These are phyloP conservation scores for Cadophora malorum DNA, from an alignment of 2,329 filamentous ascomycete genomes.

Conservation along the genomic window DNA sequence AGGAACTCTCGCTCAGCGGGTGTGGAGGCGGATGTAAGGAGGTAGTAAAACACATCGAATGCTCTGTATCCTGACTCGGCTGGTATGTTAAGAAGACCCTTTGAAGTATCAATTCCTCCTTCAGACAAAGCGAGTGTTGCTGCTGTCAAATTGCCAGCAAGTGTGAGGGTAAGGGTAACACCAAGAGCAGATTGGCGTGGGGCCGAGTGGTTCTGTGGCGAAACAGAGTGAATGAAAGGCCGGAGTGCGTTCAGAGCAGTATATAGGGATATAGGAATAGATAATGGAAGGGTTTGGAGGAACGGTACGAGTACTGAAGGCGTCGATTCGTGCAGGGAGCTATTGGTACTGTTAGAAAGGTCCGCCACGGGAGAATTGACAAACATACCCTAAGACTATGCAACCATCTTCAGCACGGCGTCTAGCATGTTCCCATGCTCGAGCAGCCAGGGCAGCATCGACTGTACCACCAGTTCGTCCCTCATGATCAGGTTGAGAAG, in stretches of 20 bases:
- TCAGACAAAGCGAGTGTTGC: conserved; percentile 81
- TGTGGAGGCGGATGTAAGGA: conserved; percentile 89
- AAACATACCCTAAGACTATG: conserved; percentile 80
- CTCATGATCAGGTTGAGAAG: conserved; percentile 71
- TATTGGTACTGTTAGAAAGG: conserved; percentile 47
- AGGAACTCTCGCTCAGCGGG: conserved; percentile 89
- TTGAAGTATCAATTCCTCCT: conserved; percentile 83
- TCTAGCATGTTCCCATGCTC: conserved; percentile 96
- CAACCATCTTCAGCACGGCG: conserved; percentile 95
- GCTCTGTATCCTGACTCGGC: conserved; percentile 82
- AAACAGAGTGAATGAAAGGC: conserved; percentile 87
- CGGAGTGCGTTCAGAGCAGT: conserved; percentile 81
- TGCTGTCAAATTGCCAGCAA: conserved; percentile 78
- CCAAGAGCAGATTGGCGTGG: conserved; percentile 82
- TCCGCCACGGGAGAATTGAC: neutral
- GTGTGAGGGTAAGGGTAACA: conserved; percentile 80
- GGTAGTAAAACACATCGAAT: conserved; percentile 98
- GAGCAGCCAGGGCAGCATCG: conserved; percentile 76
- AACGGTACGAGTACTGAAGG: conserved; percentile 86
- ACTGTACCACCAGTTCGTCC: conserved; percentile 78
- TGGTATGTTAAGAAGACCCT: conserved; percentile 82
- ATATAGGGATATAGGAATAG: conserved; percentile 76
- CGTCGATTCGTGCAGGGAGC: conserved; percentile 86
- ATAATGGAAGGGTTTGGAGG: conserved; percentile 78
- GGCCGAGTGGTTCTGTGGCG: conserved; percentile 86